Conservation (phyloP, 441 rosid species). For the Eutrema salsugineum region DNA sequence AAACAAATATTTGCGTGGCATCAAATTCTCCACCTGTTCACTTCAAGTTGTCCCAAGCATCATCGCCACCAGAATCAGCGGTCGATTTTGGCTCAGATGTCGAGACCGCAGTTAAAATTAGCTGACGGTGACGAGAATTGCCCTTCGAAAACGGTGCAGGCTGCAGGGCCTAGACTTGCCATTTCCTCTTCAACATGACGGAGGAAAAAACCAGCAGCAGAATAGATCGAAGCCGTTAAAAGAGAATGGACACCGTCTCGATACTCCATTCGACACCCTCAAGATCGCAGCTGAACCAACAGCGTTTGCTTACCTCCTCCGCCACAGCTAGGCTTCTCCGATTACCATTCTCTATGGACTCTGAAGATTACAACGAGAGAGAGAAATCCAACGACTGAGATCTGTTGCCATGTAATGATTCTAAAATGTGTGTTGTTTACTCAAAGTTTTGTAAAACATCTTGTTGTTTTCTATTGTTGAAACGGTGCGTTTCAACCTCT, state of each 20-base stretch:
- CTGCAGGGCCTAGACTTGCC: constrained; percentile 42
- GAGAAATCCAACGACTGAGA: neutral
- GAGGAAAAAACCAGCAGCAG: constrained; percentile 20
- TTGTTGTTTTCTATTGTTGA: too few relatives aligned
- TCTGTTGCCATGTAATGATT: constrained; percentile 1
- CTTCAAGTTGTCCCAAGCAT: constrained; percentile 35
- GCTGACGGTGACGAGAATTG: constrained; percentile 42
- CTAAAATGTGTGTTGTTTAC: too few relatives aligned
- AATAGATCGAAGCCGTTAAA: constrained; percentile 35
- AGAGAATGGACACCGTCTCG: constrained; percentile 32
- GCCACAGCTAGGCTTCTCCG: constrained; percentile 63
- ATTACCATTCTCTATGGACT: constrained; percentile 6
- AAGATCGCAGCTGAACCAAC: constrained; percentile 35
- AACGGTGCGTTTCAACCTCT: too few relatives aligned
- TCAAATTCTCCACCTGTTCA: constrained; percentile 27
- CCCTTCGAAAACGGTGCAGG: constrained; percentile 27
- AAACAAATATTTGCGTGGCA: too few relatives aligned
- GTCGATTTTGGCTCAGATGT: constrained; percentile 48
- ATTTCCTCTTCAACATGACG: constrained; percentile 16
- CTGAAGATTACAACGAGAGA: constrained; percentile 4
- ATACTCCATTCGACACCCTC: constrained; percentile 26
- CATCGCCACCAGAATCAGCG: constrained; percentile 35
- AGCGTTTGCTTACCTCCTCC: constrained; percentile 28
- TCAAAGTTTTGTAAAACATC: too few relatives aligned
- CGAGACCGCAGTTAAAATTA: constrained; percentile 41